Percentiles rank a stretch among this genome's conserved stretches.
phyloP scores from a whole-genome alignment of 352 stramenopile genomes.

The Globisporangium yorkense region DNA sequence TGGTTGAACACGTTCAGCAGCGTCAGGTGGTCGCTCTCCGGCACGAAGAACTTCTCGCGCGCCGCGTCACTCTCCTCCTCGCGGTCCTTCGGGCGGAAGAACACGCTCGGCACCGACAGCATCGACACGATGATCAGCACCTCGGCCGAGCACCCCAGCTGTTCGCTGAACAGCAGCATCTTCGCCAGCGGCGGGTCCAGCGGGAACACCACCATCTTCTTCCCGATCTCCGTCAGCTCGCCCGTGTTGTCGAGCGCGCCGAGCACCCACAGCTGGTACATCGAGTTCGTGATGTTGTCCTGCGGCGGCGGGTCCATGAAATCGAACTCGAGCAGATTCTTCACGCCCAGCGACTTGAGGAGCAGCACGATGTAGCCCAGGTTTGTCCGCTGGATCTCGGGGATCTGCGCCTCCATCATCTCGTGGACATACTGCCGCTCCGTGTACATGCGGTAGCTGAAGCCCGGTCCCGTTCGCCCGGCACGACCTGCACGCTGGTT shows the following conservation, averaged over 20 bases:
- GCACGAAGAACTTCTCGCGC: constrained; percentile 99
- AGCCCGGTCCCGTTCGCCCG: constrained; percentile 86
- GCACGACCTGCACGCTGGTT: constrained; percentile 96
- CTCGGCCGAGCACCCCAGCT: constrained; percentile 92
- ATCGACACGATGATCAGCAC: constrained; percentile 97
- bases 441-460: constrained; percentile 96
- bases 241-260: constrained; percentile 97
- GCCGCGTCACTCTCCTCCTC: constrained; percentile 97
- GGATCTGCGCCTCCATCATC: constrained; percentile 96
- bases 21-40: constrained; percentile 97
- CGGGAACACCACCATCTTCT: constrained; percentile 98
- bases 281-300: constrained; percentile 97
- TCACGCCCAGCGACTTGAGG: constrained; percentile 96
- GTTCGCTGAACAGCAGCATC: constrained; percentile 95
- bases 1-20: constrained; percentile 95
- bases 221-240: constrained; percentile 93
- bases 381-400: constrained; percentile 98
- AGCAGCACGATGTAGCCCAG: constrained; percentile 96
- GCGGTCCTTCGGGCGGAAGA: constrained; percentile 95
- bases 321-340: constrained; percentile 96
- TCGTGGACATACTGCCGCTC: constrained; percentile 96
- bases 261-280: constrained; percentile 99
- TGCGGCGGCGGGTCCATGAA: constrained; percentile 98
- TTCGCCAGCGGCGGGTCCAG: constrained; percentile 94
- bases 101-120: constrained; percentile 96